Conservation (phyloP, 2,329 filamentous ascomycete genomes). For the Botrytis paeoniae region DNA sequence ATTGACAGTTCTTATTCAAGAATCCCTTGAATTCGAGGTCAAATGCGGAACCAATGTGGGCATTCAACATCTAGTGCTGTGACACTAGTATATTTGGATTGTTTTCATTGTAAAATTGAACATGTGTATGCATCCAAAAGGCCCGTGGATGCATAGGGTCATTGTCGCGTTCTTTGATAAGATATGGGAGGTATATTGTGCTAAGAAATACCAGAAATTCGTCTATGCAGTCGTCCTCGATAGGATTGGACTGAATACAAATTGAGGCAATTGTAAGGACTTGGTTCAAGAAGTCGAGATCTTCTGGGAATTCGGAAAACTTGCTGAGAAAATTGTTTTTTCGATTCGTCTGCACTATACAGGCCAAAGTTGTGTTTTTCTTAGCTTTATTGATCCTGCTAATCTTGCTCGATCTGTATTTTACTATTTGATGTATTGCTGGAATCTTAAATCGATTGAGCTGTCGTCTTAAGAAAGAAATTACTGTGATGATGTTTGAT, state of each 20-base stretch:
- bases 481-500: neutral
- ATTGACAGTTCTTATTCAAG: neutral
- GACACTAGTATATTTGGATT: no score
- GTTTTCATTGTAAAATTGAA: accelerated
- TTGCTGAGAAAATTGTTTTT: accelerated
- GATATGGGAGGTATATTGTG: neutral
- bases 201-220: no score
- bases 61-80: neutral
- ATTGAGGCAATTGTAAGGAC: neutral
- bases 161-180: neutral
- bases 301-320: accelerated
- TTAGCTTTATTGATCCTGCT: neutral
- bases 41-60: neutral
- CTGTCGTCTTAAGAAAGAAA: neutral
- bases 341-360: no score
- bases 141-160: neutral
- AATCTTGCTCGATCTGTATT: neutral
- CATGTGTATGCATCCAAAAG: accelerated
- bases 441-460: neutral
- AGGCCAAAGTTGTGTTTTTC: no score
- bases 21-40: neutral
- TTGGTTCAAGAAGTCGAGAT: neutral
- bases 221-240: no score
- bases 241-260: neutral
- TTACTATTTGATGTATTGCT: neutral